phyloP scores from a whole-genome alignment of 352 stramenopile species.

The Peronospora farinosa region DNA sequence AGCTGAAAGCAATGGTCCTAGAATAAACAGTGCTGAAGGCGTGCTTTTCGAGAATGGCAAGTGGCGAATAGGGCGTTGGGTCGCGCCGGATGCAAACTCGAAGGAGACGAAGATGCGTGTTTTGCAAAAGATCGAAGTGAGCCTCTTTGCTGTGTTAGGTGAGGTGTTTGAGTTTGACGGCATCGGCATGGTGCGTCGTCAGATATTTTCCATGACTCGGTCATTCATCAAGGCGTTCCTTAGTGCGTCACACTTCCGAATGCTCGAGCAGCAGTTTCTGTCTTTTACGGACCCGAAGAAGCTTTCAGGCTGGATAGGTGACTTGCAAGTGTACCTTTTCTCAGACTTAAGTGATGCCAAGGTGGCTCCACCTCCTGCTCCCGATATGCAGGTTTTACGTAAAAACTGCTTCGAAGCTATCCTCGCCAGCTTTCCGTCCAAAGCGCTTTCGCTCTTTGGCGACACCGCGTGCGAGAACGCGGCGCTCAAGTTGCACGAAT shows the following conservation, averaged over 20 bases:
- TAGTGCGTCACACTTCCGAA: constrained; percentile 72
- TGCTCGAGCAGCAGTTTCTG: constrained; percentile 75
- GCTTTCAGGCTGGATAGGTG: constrained; percentile 44
- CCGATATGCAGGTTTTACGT: constrained; percentile 49
- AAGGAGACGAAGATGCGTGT: constrained; percentile 80
- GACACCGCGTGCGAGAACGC: constrained; percentile 68
- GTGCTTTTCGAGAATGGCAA: constrained; percentile 69
- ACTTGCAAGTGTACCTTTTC: constrained; percentile 62
- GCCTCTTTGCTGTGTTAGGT: constrained; percentile 62
- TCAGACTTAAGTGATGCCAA: constrained; percentile 24
- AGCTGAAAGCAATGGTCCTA: constrained; percentile 4
- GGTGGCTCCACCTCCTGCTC: constrained; percentile 12
- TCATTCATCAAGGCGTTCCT: constrained; percentile 80
- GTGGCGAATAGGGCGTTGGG: constrained; percentile 50
- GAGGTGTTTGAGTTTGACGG: constrained; percentile 85
- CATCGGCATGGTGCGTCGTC: constrained; percentile 67
- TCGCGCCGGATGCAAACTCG: constrained; percentile 54
- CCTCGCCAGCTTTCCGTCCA: constrained; percentile 61
- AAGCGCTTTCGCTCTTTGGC: constrained; percentile 69
- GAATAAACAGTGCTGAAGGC: constrained; percentile 5
- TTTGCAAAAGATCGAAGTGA: constrained; percentile 75
- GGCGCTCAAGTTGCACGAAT: constrained; percentile 80
- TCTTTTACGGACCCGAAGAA: constrained; percentile 72
- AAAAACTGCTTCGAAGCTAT: constrained; percentile 68
- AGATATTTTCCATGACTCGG: constrained; percentile 80